A percentile compares a stretch with the other conserved stretches of the same genome.
Evolutionary conservation across 225 moss, liverwort and hornwort species (phyloP).

Genomic region (Asterella californica): DNA sequence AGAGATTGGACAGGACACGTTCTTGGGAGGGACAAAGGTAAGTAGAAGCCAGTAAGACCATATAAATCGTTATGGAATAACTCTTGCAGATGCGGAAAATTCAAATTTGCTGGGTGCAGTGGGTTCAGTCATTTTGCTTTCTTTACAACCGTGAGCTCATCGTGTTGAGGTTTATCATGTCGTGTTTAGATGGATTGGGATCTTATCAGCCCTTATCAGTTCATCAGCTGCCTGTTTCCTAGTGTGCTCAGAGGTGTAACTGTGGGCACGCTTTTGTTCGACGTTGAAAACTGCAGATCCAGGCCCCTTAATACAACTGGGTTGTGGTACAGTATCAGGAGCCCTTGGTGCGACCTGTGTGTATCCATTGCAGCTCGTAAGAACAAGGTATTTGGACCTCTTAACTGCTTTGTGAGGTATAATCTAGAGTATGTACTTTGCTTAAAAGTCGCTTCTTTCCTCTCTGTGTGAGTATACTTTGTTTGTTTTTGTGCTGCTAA

Average conservation of each 20-base stretch:
- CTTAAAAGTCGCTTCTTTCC: not conserved
- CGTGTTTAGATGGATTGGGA: not conserved
- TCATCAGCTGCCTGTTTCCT: not conserved
- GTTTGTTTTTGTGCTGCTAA: not conserved
- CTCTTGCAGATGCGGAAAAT: not conserved
- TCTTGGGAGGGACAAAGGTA: slow-evolving; percentile 62
- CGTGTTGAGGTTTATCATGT: not conserved
- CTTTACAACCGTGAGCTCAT: no score
- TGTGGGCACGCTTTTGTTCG: not conserved
- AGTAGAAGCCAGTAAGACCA: slow-evolving; percentile 1
- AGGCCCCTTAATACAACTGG: slow-evolving; percentile 69
- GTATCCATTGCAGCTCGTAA: slow-evolving; percentile 91
- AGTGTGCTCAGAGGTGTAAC: not conserved
- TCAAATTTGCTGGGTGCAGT: not conserved
- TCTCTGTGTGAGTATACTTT: not conserved
- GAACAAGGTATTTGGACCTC: slow-evolving; percentile 62
- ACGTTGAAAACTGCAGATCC: slow-evolving; percentile 58
- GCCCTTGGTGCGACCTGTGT: slow-evolving; percentile 92
- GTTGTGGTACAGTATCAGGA: slow-evolving; percentile 92
- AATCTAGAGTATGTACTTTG: not conserved
- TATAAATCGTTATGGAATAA: not conserved
- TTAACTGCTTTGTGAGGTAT: not conserved
- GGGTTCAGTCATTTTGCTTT: no score
- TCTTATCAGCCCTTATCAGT: not conserved
- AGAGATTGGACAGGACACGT: slow-evolving; percentile 68